These are phyloP conservation scores for Cystoderma amianthinum DNA, from an alignment of 768 basidiomycete genomes.

Conservation along the genomic window DNA sequence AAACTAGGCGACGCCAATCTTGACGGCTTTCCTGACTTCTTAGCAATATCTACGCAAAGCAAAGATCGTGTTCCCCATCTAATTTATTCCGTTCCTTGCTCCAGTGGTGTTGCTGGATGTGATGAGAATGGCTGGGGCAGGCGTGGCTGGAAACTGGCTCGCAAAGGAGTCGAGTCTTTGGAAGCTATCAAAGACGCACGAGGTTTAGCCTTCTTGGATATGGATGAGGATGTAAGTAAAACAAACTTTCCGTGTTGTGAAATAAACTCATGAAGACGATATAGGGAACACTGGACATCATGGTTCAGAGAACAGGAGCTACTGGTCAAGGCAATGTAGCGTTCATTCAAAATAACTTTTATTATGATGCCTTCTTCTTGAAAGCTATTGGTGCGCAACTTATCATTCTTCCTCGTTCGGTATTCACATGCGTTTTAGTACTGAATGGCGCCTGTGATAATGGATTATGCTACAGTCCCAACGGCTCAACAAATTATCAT, in stretches of 20 bases:
- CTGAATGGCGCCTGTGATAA: conserved; percentile 90
- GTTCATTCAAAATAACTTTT: conserved; percentile 96
- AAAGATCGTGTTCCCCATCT: conserved; percentile 49
- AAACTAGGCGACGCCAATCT: conserved; percentile 86
- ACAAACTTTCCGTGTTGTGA: conserved; percentile 1
- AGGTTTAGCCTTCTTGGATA: conserved; percentile 75
- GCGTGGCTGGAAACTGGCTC: conserved; percentile 58
- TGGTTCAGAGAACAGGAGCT: conserved; percentile 77
- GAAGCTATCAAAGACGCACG: conserved; percentile 71
- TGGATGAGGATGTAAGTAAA: conserved; percentile 92
- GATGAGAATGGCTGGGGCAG: conserved; percentile 36
- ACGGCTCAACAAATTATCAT: conserved; percentile 61
- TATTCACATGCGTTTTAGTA: conserved; percentile 35
- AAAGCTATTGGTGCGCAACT: conserved; percentile 77
- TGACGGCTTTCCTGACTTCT: conserved; percentile 90
- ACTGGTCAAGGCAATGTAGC: conserved; percentile 54
- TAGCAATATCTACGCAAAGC: conserved; percentile 46
- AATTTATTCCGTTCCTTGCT: conserved; percentile 59
- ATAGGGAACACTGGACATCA: conserved; percentile 86
- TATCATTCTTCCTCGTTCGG: not conserved
- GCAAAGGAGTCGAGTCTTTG: conserved; percentile 53
- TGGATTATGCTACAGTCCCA: conserved; percentile 62
- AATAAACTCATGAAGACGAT: conserved; percentile 1
- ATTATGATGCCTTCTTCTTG: conserved; percentile 97
- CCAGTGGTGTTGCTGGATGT: conserved; percentile 50